Evolutionary conservation across 305 asterid species (phyloP).

Genomic region (Fraxinus baroniana): DNA sequence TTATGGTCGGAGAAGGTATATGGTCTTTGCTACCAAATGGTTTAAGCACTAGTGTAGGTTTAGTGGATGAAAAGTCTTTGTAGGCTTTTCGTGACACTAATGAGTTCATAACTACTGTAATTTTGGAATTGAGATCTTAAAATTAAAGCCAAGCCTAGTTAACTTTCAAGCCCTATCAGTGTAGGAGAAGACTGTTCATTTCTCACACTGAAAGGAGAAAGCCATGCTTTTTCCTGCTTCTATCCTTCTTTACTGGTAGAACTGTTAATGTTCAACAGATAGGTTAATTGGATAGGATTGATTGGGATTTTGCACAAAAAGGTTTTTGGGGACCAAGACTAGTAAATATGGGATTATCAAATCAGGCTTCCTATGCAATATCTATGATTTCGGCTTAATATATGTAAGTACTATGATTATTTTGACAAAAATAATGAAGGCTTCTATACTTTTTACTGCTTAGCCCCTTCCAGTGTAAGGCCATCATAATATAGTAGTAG

Average conservation of each 20-base stretch:
- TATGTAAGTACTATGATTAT: neutral
- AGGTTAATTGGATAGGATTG: neutral
- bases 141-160: neutral
- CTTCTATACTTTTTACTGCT: neutral
- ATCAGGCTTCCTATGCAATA: neutral
- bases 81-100: neutral
- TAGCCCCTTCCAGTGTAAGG: neutral
- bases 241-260: neutral
- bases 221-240: neutral
- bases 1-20: neutral
- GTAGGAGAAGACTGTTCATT: neutral
- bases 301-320: neutral
- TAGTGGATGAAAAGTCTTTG: neutral
- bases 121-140: neutral
- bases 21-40: neutral
- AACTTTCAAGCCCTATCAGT: neutral
- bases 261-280: neutral
- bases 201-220: neutral
- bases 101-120: neutral
- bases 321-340: neutral
- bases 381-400: neutral
- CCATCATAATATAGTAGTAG: neutral
- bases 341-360: neutral
- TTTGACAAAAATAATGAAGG: neutral
- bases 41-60: neutral